These are phyloP conservation scores for Trypanosomatidae sp. DNA, from an alignment of 208 protist species.

Conservation along the genomic window DNA sequence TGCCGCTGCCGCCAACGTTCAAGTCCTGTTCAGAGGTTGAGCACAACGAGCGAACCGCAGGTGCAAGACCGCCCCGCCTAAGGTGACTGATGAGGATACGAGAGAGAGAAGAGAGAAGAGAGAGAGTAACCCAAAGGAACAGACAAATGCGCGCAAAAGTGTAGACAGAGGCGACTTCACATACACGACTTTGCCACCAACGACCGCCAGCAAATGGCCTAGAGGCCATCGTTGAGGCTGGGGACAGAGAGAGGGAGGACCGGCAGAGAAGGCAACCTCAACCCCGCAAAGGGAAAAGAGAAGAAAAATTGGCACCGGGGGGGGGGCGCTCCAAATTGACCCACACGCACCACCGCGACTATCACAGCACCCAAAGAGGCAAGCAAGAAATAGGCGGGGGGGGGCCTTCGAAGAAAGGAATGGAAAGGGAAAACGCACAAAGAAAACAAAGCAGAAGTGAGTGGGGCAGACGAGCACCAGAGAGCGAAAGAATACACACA, in stretches of 20 bases:
- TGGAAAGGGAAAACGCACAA: not conserved
- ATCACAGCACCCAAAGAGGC: too few relatives aligned
- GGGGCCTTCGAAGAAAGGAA: not conserved
- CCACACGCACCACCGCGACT: not conserved
- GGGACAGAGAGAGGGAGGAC: not conserved
- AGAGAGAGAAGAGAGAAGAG: too few relatives aligned
- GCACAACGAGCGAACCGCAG: too few relatives aligned
- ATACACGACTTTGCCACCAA: not conserved
- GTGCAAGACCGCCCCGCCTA: too few relatives aligned
- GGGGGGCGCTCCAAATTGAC: too few relatives aligned
- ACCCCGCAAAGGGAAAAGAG: not conserved
- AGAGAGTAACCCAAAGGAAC: too few relatives aligned
- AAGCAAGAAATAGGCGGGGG: too few relatives aligned
- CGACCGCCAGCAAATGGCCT: not conserved
- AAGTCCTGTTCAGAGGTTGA: too few relatives aligned
- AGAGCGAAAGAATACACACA: not conserved
- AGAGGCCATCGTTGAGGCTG: not conserved
- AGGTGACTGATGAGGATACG: too few relatives aligned
- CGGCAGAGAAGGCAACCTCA: not conserved
- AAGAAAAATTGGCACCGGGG: not conserved
- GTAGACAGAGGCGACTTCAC: not conserved
- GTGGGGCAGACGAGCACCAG: not conserved
- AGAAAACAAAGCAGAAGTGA: not conserved
- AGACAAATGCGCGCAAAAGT: not conserved
- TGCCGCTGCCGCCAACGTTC: not conserved